These are phyloP conservation scores for Reticulascus tulasneorum DNA, from an alignment of 2,329 filamentous ascomycete genomes.

Conservation along the genomic window DNA sequence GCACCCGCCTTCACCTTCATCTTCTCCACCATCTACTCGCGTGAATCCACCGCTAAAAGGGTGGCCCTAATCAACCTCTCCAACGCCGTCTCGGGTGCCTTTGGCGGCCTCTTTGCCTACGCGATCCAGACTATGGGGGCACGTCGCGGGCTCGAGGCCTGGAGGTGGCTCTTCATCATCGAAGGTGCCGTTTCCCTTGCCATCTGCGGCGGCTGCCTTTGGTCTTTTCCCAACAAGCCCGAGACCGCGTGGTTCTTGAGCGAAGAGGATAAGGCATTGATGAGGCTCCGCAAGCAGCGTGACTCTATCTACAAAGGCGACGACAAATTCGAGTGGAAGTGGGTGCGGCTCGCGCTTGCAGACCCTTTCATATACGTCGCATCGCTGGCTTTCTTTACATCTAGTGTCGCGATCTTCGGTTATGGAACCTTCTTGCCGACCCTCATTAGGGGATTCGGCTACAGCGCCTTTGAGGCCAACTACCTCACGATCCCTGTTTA, in stretches of 20 bases:
- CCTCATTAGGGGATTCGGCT: conserved; percentile 61
- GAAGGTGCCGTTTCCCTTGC: conserved; percentile 30
- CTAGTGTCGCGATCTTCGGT: conserved; percentile 26
- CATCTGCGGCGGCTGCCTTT: conserved; percentile 17
- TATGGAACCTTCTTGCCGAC: conserved; percentile 26
- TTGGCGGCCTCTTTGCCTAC: conserved; percentile 16
- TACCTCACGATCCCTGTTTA: conserved; percentile 68
- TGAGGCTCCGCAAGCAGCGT: conserved; percentile 19
- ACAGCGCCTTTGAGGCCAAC: conserved; percentile 54
- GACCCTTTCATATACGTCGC: conserved; percentile 25
- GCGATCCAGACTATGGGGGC: conserved; percentile 18
- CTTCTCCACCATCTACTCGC: conserved; percentile 25
- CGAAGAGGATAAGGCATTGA: conserved; percentile 30
- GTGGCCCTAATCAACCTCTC: conserved; percentile 20
- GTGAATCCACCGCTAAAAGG: conserved; percentile 23
- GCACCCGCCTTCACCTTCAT: conserved; percentile 24
- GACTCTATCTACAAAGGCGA: conserved; percentile 23
- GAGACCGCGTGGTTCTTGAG: conserved; percentile 48
- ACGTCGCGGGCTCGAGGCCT: conserved; percentile 37
- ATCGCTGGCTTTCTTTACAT: conserved; percentile 26
- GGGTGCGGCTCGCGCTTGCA: conserved; percentile 22
- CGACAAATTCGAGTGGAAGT: conserved; percentile 24
- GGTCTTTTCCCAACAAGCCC: conserved; percentile 41
- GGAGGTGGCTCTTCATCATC: conserved; percentile 44
- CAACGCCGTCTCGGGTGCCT: conserved; percentile 17